Conservation (phyloP, 331 rosid species). For the Malus hybrid region DNA sequence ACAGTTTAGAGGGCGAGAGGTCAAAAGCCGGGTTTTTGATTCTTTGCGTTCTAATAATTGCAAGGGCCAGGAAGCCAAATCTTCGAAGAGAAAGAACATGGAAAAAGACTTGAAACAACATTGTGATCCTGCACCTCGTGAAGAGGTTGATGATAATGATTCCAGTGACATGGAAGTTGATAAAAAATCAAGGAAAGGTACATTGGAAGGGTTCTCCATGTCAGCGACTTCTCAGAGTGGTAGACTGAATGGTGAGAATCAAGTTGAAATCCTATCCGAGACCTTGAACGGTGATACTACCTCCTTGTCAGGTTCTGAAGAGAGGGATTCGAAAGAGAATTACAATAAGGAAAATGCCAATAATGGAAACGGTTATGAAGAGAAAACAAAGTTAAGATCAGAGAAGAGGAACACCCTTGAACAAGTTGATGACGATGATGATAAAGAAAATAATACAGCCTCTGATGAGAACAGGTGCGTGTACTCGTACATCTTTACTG, state of each 20-base stretch:
- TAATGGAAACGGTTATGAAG: conserved; percentile 22
- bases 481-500: not conserved
- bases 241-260: conserved; percentile 19
- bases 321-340: conserved; percentile 9
- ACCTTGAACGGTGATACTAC: conserved; percentile 17
- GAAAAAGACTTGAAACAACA: conserved; percentile 22
- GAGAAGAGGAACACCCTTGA: conserved; percentile 12
- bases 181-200: conserved; percentile 45
- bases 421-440: conserved; percentile 25
- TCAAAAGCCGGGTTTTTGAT: conserved; percentile 82
- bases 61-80: conserved; percentile 38
- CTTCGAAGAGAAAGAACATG: conserved; percentile 37
- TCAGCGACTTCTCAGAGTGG: conserved; percentile 24
- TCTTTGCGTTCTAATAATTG: conserved; percentile 35
- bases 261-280: conserved; percentile 21
- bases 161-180: conserved; percentile 56
- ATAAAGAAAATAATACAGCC: conserved; percentile 51
- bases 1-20: conserved; percentile 61
- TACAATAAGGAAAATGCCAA: conserved; percentile 1
- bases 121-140: conserved; percentile 12
- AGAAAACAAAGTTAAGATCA: conserved; percentile 15
- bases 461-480: conserved; percentile 54
- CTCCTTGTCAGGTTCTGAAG: conserved; percentile 23
- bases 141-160: conserved; percentile 24
- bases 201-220: conserved; percentile 28